phyloP scores from a whole-genome alignment of 768 basidiomycete genomes.

The Cytidiella melzeri region DNA sequence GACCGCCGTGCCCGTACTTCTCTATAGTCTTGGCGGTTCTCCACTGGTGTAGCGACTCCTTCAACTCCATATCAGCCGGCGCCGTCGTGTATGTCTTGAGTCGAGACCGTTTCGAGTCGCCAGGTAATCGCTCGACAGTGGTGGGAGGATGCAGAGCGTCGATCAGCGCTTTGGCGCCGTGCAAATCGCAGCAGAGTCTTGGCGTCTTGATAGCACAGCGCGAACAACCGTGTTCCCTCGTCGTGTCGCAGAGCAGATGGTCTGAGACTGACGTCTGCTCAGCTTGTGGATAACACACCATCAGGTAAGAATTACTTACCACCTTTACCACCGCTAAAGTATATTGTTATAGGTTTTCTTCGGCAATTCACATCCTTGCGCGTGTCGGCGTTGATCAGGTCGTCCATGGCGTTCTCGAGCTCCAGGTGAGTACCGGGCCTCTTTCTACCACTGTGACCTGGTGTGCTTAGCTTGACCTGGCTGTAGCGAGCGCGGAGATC shows the following conservation, averaged over 20 bases:
- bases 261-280: neutral
- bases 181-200: neutral
- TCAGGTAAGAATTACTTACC: neutral
- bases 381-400: neutral
- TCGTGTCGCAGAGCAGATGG: neutral
- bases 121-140: no score
- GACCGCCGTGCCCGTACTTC: constrained; percentile 4
- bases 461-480: no score
- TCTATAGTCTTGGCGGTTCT: constrained; percentile 2
- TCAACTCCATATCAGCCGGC: no score
- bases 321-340: neutral
- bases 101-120: no score
- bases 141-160: no score
- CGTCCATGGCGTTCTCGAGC: neutral
- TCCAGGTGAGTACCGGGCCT: no score
- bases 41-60: constrained; percentile 19
- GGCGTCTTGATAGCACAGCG: neutral
- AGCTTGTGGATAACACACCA: neutral
- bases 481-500: no score
- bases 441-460: no score
- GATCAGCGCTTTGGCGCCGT: neutral
- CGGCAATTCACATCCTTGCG: neutral
- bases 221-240: neutral
- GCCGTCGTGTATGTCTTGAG: no score
- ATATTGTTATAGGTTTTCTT: neutral